These are phyloP conservation scores for Barnettozyma botsteinii DNA, from an alignment of 805 yeast species.

Conservation along the genomic window DNA sequence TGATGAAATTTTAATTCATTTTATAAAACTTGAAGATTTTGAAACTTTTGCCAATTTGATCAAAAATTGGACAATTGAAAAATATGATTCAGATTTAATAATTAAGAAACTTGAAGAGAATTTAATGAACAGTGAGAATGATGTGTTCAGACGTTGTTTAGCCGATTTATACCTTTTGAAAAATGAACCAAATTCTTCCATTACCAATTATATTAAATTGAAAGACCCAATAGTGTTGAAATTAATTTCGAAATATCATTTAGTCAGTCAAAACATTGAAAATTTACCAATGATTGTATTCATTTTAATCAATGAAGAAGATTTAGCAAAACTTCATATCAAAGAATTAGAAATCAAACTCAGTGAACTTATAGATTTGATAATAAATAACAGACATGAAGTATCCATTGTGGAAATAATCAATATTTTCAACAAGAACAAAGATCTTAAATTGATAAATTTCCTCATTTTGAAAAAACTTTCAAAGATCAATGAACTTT, in stretches of 20 bases:
- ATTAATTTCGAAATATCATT: slow-evolving; percentile 56
- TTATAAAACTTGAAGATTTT: slow-evolving; percentile 11
- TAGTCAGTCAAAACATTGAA: slow-evolving; percentile 45
- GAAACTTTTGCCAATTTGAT: slow-evolving; percentile 38
- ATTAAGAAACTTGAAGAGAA: slow-evolving; percentile 38
- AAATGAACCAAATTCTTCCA: slow-evolving; percentile 57
- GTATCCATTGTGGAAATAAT: slow-evolving; percentile 50
- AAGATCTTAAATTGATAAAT: slow-evolving; percentile 43
- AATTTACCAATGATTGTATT: slow-evolving; percentile 47
- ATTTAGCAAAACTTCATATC: slow-evolving; percentile 34
- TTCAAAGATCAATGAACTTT: slow-evolving; percentile 45
- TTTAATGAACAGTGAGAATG: neutral
- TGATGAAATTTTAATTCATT: slow-evolving; percentile 35
- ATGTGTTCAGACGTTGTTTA: slow-evolving; percentile 37
- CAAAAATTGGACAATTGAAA: slow-evolving; percentile 13
- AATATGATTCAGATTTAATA: slow-evolving; percentile 44
- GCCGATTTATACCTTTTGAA: slow-evolving; percentile 51
- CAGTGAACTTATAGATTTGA: slow-evolving; percentile 41
- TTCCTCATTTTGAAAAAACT: slow-evolving; percentile 64
- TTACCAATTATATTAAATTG: slow-evolving; percentile 52
- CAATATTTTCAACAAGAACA: slow-evolving; percentile 33
- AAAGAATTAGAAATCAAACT: slow-evolving; percentile 27
- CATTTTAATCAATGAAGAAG: slow-evolving; percentile 34
- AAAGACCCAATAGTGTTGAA: slow-evolving; percentile 50
- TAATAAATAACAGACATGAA: slow-evolving; percentile 63